Evolutionary conservation across 2,329 filamentous ascomycete genomes (phyloP).

Genomic region (Fusarium xyrophilum): DNA sequence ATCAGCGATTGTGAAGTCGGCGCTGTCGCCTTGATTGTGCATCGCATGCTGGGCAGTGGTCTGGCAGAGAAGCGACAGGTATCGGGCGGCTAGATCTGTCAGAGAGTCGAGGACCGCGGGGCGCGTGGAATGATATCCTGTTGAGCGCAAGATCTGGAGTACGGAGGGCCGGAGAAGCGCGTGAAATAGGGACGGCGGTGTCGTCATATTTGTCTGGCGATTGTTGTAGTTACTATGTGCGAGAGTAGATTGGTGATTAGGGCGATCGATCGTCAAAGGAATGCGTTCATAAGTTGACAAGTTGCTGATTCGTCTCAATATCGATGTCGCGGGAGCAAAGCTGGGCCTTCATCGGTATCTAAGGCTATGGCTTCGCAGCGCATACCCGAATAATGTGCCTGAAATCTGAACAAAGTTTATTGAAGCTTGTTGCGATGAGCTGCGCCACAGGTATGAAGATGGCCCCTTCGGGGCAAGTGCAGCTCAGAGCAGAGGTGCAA

Average conservation of each 20-base stretch:
- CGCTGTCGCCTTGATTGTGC: conserved; percentile 68
- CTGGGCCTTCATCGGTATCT: conserved; percentile 43
- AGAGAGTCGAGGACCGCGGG: conserved; percentile 85
- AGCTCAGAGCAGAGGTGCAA: conserved; percentile 25
- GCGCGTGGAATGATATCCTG: conserved; percentile 84
- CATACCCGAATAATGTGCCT: conserved; percentile 40
- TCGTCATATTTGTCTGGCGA: conserved; percentile 50
- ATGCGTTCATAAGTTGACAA: conserved; percentile 8
- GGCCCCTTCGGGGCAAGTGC: conserved; percentile 17
- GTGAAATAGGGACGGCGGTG: conserved; percentile 63
- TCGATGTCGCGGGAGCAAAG: conserved; percentile 38
- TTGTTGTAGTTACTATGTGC: not conserved
- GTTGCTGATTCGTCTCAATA: conserved; percentile 31
- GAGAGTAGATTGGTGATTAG: not conserved
- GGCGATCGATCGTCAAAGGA: not conserved
- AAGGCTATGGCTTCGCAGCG: conserved; percentile 35
- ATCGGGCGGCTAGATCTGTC: conserved; percentile 85
- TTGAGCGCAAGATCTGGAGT: conserved; percentile 88
- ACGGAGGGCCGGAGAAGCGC: conserved; percentile 85
- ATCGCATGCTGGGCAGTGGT: conserved; percentile 74
- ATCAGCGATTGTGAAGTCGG: conserved; percentile 67
- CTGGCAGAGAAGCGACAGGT: conserved; percentile 77
- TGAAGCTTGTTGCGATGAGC: conserved; percentile 13
- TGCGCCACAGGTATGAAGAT: conserved; percentile 7
- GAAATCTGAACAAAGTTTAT: not conserved